A percentile compares a stretch with the other conserved stretches of the same genome.
Conservation (phyloP, 2,329 filamentous ascomycete genomes). For the Aspergillus sp. region DNA sequence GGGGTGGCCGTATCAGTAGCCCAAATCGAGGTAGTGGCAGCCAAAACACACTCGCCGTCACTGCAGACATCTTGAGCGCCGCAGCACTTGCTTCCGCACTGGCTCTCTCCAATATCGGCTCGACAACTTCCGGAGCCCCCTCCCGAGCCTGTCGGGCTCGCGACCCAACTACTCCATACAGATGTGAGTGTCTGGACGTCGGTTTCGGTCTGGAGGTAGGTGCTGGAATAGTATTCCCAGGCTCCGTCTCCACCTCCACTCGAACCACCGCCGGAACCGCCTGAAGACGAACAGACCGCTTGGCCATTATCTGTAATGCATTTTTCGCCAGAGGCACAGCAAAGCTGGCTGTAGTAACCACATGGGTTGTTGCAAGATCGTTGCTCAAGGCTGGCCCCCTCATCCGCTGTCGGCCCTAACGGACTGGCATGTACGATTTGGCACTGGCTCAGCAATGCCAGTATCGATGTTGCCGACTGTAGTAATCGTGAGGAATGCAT, state of each 20-base stretch:
- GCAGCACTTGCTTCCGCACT: constrained; percentile 48
- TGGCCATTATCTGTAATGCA: constrained; percentile 52
- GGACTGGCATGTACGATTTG: constrained; percentile 31
- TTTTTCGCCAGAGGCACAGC: constrained; percentile 46
- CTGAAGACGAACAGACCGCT: constrained; percentile 44
- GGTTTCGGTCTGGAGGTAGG: constrained; percentile 53
- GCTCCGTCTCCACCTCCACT: constrained; percentile 36
- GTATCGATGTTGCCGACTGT: constrained; percentile 26
- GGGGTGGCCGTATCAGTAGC: constrained; percentile 41
- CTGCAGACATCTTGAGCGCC: constrained; percentile 44
- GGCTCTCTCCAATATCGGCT: constrained; percentile 43
- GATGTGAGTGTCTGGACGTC: constrained; percentile 54
- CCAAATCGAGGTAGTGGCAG: constrained; percentile 42
- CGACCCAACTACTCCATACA: constrained; percentile 49
- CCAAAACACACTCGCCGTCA: constrained; percentile 41
- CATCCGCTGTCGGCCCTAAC: constrained; percentile 10
- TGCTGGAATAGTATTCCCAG: constrained; percentile 60
- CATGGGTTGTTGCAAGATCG: constrained; percentile 50
- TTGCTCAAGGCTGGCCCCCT: constrained; percentile 21
- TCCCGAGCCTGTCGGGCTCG: constrained; percentile 22
- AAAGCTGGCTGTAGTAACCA: constrained; percentile 53
- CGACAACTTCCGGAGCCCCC: constrained; percentile 44
- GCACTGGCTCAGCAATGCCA: constrained; percentile 27
- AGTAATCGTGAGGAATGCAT: constrained; percentile 31
- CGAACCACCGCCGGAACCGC: constrained; percentile 5